phyloP scores from a whole-genome alignment of 1,284 basidiomycete genomes.

The Amylostereum areolatum region DNA sequence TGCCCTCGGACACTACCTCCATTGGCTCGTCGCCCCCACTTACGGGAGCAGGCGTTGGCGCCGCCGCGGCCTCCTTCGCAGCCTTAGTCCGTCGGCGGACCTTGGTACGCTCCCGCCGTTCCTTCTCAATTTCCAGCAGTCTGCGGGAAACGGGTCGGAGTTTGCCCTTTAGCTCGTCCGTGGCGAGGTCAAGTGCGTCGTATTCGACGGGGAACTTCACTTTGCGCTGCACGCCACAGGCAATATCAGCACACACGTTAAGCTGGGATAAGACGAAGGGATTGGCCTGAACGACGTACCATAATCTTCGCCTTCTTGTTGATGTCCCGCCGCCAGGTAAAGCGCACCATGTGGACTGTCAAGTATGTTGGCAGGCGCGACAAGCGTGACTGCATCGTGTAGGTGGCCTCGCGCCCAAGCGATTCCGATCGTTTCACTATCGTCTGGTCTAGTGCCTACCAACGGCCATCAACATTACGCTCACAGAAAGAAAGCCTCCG shows the following conservation, averaged over 20 bases:
- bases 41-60: conserved; percentile 20
- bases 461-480: too few relatives aligned
- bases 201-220: conserved; percentile 91
- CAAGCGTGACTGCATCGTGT: conserved; percentile 80
- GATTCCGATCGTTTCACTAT: conserved; percentile 83
- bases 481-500: too few relatives aligned
- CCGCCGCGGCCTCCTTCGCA: conserved; percentile 22
- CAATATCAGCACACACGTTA: too few relatives aligned
- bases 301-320: conserved; percentile 90
- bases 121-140: conserved; percentile 78
- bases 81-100: conserved; percentile 72
- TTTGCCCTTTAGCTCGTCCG: conserved; percentile 73
- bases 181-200: conserved; percentile 80
- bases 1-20: conserved; percentile 19
- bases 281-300: too few relatives aligned
- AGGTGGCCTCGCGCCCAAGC: conserved; percentile 77
- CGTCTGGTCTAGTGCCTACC: conserved; percentile 78
- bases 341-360: conserved; percentile 90
- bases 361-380: conserved; percentile 83
- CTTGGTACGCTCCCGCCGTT: conserved; percentile 80
- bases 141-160: conserved; percentile 66
- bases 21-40: conserved; percentile 20
- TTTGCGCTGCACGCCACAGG: conserved; percentile 56
- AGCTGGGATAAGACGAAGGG: too few relatives aligned
- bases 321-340: conserved; percentile 93